Percentiles rank a stretch among this genome's conserved stretches.
Evolutionary conservation across 371 early-diverging fungal genomes (phyloP).

Genomic region (Mortierella sp.): DNA sequence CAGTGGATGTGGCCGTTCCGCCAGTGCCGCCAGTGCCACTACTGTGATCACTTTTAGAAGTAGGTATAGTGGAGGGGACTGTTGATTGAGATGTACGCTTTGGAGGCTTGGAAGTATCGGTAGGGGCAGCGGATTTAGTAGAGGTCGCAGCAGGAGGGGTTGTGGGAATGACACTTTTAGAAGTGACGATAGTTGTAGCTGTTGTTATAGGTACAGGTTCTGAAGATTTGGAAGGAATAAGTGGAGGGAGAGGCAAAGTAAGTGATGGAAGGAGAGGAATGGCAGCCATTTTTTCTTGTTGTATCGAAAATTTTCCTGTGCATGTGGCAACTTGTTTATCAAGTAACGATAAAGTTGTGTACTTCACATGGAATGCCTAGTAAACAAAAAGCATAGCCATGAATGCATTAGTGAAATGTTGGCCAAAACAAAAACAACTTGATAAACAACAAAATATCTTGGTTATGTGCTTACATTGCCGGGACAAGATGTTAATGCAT

Average conservation of each 20-base stretch:
- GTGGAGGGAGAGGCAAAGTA: background rate
- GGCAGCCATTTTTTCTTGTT: background rate
- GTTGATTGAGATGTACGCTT: background rate
- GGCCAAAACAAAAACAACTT: background rate
- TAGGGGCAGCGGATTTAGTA: background rate
- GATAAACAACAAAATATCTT: background rate
- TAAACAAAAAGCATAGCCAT: background rate
- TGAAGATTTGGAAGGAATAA: background rate
- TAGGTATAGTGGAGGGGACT: background rate
- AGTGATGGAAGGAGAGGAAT: background rate
- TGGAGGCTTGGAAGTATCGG: slow-evolving; percentile 3
- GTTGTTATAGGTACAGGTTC: background rate
- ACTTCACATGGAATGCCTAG: slow-evolving; percentile 26
- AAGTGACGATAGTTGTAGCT: background rate
- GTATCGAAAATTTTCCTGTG: background rate
- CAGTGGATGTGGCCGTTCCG: background rate
- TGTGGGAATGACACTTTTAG: background rate
- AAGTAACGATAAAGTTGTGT: slow-evolving; percentile 1
- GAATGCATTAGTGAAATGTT: background rate
- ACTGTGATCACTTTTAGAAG: background rate
- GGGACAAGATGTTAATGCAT: slow-evolving; percentile 22
- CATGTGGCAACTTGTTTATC: slow-evolving; percentile 4
- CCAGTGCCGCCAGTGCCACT: background rate
- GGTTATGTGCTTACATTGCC: slow-evolving; percentile 33
- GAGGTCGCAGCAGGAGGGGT: background rate